Evolutionary conservation across 2,329 filamentous ascomycete genomes (phyloP).

Genomic region (Fusarium protoensiforme): DNA sequence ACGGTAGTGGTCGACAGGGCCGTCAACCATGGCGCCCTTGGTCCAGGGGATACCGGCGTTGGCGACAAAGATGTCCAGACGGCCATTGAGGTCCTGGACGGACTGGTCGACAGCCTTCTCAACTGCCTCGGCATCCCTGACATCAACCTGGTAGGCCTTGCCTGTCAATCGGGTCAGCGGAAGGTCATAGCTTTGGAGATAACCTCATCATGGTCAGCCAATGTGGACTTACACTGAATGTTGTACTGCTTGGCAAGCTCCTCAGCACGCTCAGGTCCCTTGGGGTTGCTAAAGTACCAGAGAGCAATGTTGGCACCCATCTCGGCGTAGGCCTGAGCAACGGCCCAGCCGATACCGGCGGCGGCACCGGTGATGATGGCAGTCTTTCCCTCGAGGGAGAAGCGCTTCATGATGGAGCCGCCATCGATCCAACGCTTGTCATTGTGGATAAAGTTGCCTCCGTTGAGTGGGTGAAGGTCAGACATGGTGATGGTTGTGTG

Average conservation of each 20-base stretch:
- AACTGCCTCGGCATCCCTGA: constrained; percentile 62
- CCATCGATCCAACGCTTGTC: constrained; percentile 35
- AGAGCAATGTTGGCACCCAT: constrained; percentile 75
- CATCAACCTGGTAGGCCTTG: constrained; percentile 69
- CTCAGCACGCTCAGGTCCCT: constrained; percentile 67
- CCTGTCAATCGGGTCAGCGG: constrained; percentile 51
- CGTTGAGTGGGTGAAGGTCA: constrained; percentile 37
- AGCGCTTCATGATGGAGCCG: constrained; percentile 48
- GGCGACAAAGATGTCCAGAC: constrained; percentile 80
- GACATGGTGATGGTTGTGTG: constrained; percentile 23
- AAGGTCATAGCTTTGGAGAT: constrained; percentile 2
- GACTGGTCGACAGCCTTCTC: constrained; percentile 60
- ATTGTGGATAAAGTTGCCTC: constrained; percentile 42
- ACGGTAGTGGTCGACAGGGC: constrained; percentile 71
- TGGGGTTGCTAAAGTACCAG: constrained; percentile 74
- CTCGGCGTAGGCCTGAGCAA: constrained; percentile 72
- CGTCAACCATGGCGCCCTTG: constrained; percentile 73
- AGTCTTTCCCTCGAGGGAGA: constrained; percentile 74
- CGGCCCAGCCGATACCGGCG: constrained; percentile 71
- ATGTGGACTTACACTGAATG: constrained; percentile 65
- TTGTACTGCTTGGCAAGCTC: constrained; percentile 71
- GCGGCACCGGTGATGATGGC: constrained; percentile 74
- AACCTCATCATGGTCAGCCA: too few relatives aligned
- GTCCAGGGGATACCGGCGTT: constrained; percentile 81
- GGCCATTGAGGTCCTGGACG: constrained; percentile 73